These are phyloP conservation scores for Fennellomyces sp. DNA, from an alignment of 371 early-diverging fungal species.

Conservation along the genomic window DNA sequence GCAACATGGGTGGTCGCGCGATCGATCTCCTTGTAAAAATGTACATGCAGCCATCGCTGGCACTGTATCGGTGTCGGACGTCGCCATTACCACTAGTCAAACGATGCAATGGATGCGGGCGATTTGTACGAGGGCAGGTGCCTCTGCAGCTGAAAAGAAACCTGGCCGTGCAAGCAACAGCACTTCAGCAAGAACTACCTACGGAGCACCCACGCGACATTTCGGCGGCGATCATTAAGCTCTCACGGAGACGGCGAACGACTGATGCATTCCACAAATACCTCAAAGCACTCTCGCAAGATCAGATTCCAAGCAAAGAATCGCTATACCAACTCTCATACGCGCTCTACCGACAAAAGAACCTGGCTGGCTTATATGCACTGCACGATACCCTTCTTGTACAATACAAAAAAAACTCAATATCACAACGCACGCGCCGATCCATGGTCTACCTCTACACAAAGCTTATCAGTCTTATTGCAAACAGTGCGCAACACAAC, in stretches of 20 bases:
- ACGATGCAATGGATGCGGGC: neutral
- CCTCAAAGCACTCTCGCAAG: slow-evolving; percentile 4
- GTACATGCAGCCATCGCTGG: neutral
- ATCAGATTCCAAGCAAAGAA: slow-evolving; percentile 17
- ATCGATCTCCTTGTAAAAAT: slow-evolving; percentile 2
- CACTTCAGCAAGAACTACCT: neutral
- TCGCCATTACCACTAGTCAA: neutral
- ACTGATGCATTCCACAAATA: slow-evolving; percentile 4
- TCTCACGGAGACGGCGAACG: neutral
- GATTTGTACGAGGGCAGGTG: neutral
- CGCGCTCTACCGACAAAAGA: slow-evolving; percentile 11
- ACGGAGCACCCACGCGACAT: neutral
- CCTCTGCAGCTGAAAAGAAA: neutral
- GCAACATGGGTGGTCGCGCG: slow-evolving; percentile 5
- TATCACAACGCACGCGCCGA: slow-evolving; percentile 13
- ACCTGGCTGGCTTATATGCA: slow-evolving; percentile 17
- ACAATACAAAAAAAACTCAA: slow-evolving; percentile 2
- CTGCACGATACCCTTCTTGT: slow-evolving; percentile 21
- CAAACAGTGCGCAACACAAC: neutral
- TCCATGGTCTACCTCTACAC: slow-evolving; percentile 17
- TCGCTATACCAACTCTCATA: slow-evolving; percentile 16
- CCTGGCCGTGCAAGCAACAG: neutral
- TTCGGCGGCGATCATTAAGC: neutral
- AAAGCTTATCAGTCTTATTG: slow-evolving; percentile 16
- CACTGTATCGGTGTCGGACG: neutral